phyloP scores from a whole-genome alignment of 2,329 filamentous ascomycete species.

The Zasmidium angulare region DNA sequence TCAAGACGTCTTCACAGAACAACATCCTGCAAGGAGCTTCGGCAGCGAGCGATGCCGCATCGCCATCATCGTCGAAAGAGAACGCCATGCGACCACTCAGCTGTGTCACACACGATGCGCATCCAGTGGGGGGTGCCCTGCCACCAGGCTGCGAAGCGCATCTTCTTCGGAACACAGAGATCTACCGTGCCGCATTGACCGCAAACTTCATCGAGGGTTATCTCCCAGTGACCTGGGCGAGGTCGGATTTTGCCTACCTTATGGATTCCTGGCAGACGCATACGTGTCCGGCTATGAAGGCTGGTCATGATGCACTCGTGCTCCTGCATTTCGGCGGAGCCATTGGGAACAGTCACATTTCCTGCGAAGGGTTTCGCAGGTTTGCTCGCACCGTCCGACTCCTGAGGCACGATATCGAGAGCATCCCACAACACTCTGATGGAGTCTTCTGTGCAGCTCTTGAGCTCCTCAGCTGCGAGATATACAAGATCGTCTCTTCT shows the following conservation, averaged over 20 bases:
- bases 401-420: not conserved
- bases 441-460: not conserved
- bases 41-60: not conserved
- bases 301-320: not conserved
- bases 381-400: not conserved
- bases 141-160: not conserved
- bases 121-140: not conserved
- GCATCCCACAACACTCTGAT: not conserved
- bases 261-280: not conserved
- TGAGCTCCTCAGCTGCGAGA: not conserved
- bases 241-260: not conserved
- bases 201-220: not conserved
- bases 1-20: not conserved
- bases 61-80: too few species aligned
- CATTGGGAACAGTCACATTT: not conserved
- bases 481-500: not conserved
- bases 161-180: not conserved
- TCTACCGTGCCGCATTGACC: not conserved
- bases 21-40: not conserved
- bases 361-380: not conserved
- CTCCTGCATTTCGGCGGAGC: not conserved
- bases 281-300: not conserved
- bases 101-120: too few species aligned
- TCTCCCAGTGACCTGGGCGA: not conserved
- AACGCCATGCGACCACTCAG: too few species aligned